Evolutionary conservation across 176 grass and related monocot genomes (phyloP).

Genomic region (Elaeis guineensis): DNA sequence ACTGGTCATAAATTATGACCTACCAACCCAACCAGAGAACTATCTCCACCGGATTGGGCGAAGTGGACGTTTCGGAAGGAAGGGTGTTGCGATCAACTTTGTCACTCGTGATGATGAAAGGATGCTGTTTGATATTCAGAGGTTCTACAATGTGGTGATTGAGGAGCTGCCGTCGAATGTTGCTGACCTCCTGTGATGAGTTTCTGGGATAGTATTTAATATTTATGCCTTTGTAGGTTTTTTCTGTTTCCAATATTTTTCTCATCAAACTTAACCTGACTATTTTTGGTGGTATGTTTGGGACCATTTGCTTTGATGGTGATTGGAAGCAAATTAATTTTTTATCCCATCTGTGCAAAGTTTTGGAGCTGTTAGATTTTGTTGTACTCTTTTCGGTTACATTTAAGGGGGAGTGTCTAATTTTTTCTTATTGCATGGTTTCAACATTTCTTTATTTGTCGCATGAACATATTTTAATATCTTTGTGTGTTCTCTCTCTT

Average conservation of each 20-base stretch:
- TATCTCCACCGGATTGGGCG: conserved; percentile 86
- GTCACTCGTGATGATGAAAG: conserved; percentile 79
- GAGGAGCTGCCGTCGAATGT: conserved; percentile 36
- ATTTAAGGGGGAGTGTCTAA: neutral
- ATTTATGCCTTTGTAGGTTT: conserved; percentile 6
- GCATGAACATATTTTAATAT: too few species aligned
- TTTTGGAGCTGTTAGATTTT: neutral
- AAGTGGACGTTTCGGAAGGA: conserved; percentile 55
- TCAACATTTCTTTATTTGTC: neutral
- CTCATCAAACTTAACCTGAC: neutral
- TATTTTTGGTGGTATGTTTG: neutral
- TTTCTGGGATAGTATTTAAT: conserved; percentile 14
- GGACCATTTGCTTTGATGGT: too few species aligned
- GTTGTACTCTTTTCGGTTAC: too few species aligned
- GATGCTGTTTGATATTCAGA: conserved; percentile 86
- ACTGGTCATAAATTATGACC: conserved; percentile 81
- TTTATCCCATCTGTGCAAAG: neutral
- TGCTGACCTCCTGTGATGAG: conserved; percentile 71
- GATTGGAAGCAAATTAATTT: neutral
- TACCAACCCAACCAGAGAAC: conserved; percentile 84
- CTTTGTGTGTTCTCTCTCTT: too few species aligned
- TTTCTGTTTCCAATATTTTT: conserved; percentile 3
- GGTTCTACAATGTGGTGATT: too few species aligned
- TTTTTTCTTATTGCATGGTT: neutral
- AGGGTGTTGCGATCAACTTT: conserved; percentile 41